These are phyloP conservation scores for Pseudoneurospora amorphoporcata DNA, from an alignment of 495 filamentous ascomycete genomes.

Conservation along the genomic window DNA sequence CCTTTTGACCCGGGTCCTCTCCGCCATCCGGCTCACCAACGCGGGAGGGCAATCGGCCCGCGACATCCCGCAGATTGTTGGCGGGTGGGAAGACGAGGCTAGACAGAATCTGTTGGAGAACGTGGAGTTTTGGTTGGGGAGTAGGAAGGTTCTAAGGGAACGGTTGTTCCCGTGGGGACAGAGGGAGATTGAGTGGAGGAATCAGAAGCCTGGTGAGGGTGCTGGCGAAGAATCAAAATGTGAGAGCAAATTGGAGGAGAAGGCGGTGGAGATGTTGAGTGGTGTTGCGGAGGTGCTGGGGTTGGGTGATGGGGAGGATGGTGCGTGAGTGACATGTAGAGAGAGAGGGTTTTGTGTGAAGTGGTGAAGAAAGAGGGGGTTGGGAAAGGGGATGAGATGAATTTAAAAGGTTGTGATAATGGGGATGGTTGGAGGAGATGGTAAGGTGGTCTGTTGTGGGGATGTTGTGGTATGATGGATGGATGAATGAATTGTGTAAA, in stretches of 20 bases:
- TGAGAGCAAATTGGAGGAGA: constrained; percentile 62
- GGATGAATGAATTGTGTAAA: neutral
- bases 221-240: constrained; percentile 18
- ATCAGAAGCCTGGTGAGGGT: constrained; percentile 20
- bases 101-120: constrained; percentile 52
- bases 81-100: constrained; percentile 54
- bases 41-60: constrained; percentile 23
- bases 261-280: constrained; percentile 53
- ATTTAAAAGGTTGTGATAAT: neutral
- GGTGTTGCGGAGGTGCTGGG: constrained; percentile 42
- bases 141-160: constrained; percentile 49
- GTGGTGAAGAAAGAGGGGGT: neutral
- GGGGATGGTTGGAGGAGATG: neutral
- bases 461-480: neutral
- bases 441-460: neutral
- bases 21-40: constrained; percentile 48
- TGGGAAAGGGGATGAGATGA: neutral
- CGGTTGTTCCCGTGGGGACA: constrained; percentile 61
- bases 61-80: constrained; percentile 51
- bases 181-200: constrained; percentile 54
- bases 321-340: neutral
- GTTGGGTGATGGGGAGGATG: constrained; percentile 30
- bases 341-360: neutral
- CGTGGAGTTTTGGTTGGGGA: constrained; percentile 61
- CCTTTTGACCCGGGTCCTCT: constrained; percentile 57